Percentiles rank a stretch among this genome's conserved stretches.
These are phyloP conservation scores for Pogostemon cablin DNA, from an alignment of 257 asterid species.

Conservation along the genomic window DNA sequence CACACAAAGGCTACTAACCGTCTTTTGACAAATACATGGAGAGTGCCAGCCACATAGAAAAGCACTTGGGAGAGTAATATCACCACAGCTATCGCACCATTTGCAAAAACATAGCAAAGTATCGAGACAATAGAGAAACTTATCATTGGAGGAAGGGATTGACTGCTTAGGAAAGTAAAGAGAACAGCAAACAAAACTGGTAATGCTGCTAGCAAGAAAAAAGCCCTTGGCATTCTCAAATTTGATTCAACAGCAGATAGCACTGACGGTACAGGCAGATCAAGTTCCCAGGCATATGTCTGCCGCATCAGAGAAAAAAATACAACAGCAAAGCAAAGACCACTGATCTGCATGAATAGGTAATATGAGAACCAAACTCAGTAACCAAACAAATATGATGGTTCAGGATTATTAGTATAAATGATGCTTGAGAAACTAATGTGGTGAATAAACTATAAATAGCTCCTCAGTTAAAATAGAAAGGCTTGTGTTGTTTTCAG, in stretches of 20 bases:
- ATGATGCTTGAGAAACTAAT: constrained; percentile 25
- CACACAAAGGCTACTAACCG: constrained; percentile 54
- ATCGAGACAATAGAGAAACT: constrained; percentile 67
- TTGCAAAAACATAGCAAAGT: constrained; percentile 78
- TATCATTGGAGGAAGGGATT: constrained; percentile 54
- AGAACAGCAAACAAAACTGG: constrained; percentile 63
- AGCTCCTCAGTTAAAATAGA: constrained; percentile 10
- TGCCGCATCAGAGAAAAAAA: constrained; percentile 94
- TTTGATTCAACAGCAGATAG: constrained; percentile 85
- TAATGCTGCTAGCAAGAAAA: constrained; percentile 54
- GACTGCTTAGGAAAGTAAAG: constrained; percentile 61
- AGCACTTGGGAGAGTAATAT: constrained; percentile 61
- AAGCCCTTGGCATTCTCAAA: constrained; percentile 67
- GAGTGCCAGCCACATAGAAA: constrained; percentile 60
- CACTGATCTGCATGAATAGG: constrained; percentile 65
- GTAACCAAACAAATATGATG: constrained; percentile 24
- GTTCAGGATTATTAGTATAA: constrained; percentile 20
- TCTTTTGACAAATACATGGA: constrained; percentile 68
- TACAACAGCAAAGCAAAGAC: constrained; percentile 73
- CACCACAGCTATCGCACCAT: constrained; percentile 69
- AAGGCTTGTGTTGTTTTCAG: not conserved
- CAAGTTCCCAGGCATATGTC: constrained; percentile 86
- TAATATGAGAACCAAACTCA: constrained; percentile 38
- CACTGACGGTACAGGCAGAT: constrained; percentile 79
- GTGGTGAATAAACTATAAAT: constrained; percentile 11